A percentile compares a stretch with the other conserved stretches of the same genome.
phyloP scores from a whole-genome alignment of 805 yeast genomes.

The Phaffomyces thermotolerans region DNA sequence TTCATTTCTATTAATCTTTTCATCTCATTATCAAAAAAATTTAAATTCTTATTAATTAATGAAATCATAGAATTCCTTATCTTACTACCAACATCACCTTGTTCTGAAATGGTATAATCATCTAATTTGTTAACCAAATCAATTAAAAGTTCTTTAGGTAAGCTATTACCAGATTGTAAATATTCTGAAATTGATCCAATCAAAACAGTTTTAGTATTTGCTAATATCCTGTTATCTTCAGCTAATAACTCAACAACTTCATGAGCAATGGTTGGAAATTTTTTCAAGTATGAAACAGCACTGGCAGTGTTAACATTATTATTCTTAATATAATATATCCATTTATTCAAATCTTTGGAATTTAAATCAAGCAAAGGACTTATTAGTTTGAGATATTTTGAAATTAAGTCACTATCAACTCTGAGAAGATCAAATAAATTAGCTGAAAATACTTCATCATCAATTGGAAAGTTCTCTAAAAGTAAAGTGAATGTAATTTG shows the following conservation, averaged over 20 bases:
- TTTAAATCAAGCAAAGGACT: conserved; percentile 10
- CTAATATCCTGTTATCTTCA: conserved; percentile 20
- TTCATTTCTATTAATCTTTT: conserved; percentile 23
- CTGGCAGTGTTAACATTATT: conserved; percentile 33
- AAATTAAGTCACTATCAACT: conserved; percentile 12
- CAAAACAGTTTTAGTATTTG: conserved; percentile 11
- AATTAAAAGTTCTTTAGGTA: neutral
- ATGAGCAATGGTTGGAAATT: conserved; percentile 4
- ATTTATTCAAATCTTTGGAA: conserved; percentile 17
- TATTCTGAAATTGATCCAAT: conserved; percentile 14
- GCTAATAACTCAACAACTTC: conserved; percentile 11
- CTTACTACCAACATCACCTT: conserved; percentile 90
- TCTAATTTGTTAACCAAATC: conserved; percentile 38
- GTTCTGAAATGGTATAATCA: conserved; percentile 71
- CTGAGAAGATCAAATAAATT: conserved; percentile 20
- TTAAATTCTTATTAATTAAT: conserved; percentile 29
- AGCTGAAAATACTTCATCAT: conserved; percentile 3
- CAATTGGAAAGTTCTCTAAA: neutral
- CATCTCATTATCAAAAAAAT: conserved; percentile 9
- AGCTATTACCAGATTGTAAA: neutral
- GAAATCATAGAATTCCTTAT: conserved; percentile 48
- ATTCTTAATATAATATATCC: conserved; percentile 32
- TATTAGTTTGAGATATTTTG: conserved; percentile 3
- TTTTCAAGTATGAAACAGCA: conserved; percentile 26
- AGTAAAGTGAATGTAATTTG: conserved; percentile 15